Conservation (phyloP, 768 basidiomycete species). For the Daedalea quercina region DNA sequence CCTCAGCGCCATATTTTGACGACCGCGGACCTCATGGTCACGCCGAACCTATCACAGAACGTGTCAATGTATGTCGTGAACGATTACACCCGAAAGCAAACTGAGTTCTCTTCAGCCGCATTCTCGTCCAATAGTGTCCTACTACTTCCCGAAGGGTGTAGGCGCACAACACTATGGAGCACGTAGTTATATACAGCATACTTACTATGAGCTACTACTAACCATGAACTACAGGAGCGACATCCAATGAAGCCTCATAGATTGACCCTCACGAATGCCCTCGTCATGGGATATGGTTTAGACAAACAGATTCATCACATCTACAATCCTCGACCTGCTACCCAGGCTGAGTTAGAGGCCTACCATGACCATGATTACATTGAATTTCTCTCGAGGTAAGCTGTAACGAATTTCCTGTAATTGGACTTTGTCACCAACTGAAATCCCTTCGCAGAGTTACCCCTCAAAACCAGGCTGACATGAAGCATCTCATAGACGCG, state of each 20-base stretch:
- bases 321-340: conserved; percentile 84
- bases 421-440: background rate
- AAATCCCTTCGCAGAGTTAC: conserved; percentile 54
- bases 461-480: conserved; percentile 61
- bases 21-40: conserved; percentile 66
- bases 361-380: conserved; percentile 97
- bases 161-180: conserved; percentile 98
- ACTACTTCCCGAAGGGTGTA: conserved; percentile 91
- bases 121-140: conserved; percentile 87
- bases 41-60: conserved; percentile 76
- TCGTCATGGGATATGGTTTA: conserved; percentile 93
- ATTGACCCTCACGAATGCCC: conserved; percentile 90
- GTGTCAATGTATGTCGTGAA: conserved; percentile 54
- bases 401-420: background rate
- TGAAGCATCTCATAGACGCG: conserved; percentile 71
- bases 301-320: conserved; percentile 94
- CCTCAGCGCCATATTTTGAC: conserved; percentile 66
- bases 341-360: conserved; percentile 78
- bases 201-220: background rate
- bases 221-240: conserved; percentile 56
- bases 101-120: conserved; percentile 43
- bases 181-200: conserved; percentile 19
- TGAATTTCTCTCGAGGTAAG: conserved; percentile 88
- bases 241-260: conserved; percentile 99
- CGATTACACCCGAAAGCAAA: background rate